These are phyloP conservation scores for Colletotrichum musae DNA, from an alignment of 2,329 filamentous ascomycete species.

Conservation along the genomic window DNA sequence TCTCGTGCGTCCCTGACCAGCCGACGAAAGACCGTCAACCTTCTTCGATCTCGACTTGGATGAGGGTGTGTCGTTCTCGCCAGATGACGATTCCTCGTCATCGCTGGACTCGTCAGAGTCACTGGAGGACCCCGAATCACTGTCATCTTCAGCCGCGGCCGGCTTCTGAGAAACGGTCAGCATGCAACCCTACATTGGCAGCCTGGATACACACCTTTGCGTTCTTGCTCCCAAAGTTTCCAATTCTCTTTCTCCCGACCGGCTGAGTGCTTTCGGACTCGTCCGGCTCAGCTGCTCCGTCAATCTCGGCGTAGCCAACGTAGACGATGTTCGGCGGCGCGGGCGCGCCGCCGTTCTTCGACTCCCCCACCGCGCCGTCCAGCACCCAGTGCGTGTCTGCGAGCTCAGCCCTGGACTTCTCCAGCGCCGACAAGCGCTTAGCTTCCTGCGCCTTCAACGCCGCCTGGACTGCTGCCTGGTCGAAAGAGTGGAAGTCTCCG, in stretches of 20 bases:
- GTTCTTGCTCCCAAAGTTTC: slow-evolving; percentile 47
- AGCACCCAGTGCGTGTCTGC: slow-evolving; percentile 85
- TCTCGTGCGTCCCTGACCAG: slow-evolving; percentile 30
- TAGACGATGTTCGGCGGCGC: slow-evolving; percentile 71
- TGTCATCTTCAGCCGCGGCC: slow-evolving; percentile 40
- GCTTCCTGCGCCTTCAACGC: slow-evolving; percentile 78
- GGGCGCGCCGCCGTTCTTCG: slow-evolving; percentile 7
- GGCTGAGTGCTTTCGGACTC: slow-evolving; percentile 53
- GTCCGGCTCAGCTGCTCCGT: slow-evolving; percentile 51
- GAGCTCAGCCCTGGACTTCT: slow-evolving; percentile 72
- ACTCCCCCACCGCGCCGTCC: slow-evolving; percentile 58
- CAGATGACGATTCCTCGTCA: slow-evolving; percentile 16
- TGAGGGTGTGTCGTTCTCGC: slow-evolving; percentile 26
- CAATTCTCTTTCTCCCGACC: slow-evolving; percentile 55
- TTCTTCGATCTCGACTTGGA: slow-evolving; percentile 28
- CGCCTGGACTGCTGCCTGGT: slow-evolving; percentile 73
- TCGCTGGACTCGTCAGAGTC: slow-evolving; percentile 36
- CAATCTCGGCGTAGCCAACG: slow-evolving; percentile 66
- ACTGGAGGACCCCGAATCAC: slow-evolving; percentile 47
- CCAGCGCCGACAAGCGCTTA: slow-evolving; percentile 73
- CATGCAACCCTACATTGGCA: not conserved
- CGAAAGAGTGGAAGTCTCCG: slow-evolving; percentile 60
- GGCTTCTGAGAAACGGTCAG: slow-evolving; percentile 44
- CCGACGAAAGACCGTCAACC: slow-evolving; percentile 43
- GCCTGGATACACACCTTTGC: slow-evolving; percentile 46